Conservation (phyloP, 1,139 yeast genomes). For the Yamadazyma mexicana region DNA sequence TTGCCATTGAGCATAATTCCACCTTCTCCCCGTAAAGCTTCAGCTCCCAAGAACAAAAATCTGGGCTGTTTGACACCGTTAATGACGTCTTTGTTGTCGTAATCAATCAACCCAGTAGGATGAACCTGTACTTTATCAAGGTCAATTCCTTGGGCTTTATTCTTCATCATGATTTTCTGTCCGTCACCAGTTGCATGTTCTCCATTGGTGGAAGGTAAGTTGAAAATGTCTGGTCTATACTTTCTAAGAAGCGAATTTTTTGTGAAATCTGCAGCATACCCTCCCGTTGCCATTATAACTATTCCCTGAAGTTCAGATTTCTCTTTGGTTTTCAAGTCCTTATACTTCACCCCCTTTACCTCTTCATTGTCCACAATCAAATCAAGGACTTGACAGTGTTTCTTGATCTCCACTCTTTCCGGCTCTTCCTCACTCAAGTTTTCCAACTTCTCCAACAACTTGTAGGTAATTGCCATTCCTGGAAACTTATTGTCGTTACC, state of each 20-base stretch:
- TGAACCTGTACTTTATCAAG: constrained; percentile 80
- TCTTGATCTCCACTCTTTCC: constrained; percentile 48
- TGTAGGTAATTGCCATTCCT: constrained; percentile 75
- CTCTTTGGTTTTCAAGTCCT: constrained; percentile 35
- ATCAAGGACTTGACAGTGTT: constrained; percentile 58
- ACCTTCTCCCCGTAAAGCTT: constrained; percentile 76
- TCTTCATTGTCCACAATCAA: constrained; percentile 27
- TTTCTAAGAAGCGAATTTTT: constrained; percentile 50
- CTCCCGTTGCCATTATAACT: constrained; percentile 79
- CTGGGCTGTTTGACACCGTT: constrained; percentile 39
- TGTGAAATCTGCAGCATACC: constrained; percentile 65
- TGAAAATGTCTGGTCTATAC: constrained; percentile 62
- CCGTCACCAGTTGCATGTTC: constrained; percentile 79
- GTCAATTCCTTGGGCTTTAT: constrained; percentile 65
- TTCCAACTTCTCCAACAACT: constrained; percentile 49
- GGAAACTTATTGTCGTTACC: constrained; percentile 67
- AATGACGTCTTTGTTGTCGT: constrained; percentile 52
- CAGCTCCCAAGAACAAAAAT: constrained; percentile 74
- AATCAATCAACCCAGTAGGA: constrained; percentile 79
- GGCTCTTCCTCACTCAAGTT: constrained; percentile 50
- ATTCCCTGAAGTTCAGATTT: constrained; percentile 46
- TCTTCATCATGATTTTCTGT: constrained; percentile 56
- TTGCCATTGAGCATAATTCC: constrained; percentile 63
- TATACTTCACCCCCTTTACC: constrained; percentile 52
- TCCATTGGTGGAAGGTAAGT: constrained; percentile 74